phyloP scores from a whole-genome alignment of 2,329 filamentous ascomycete genomes.

The Teratosphaeria viscida region DNA sequence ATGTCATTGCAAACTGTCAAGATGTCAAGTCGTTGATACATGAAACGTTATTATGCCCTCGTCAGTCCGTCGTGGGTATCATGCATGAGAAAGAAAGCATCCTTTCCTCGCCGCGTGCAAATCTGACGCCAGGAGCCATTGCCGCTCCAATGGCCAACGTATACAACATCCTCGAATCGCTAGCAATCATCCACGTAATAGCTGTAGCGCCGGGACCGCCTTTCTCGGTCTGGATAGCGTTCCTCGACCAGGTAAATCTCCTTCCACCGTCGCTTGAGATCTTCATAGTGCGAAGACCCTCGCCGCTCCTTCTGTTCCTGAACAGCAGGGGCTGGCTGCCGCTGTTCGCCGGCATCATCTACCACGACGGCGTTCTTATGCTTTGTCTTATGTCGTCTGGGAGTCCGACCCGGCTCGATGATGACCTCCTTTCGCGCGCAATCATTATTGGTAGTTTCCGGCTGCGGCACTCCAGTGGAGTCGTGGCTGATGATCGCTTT shows the following conservation, averaged over 20 bases:
- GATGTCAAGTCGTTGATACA: background rate
- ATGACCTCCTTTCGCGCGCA: conserved; percentile 6
- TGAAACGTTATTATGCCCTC: background rate
- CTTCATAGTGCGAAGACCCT: conserved; percentile 32
- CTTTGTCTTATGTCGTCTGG: conserved; percentile 1
- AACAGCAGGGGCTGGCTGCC: background rate
- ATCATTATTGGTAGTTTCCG: conserved; percentile 1
- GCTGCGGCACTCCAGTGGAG: conserved; percentile 13
- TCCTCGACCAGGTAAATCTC: conserved; percentile 31
- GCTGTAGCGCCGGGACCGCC: background rate
- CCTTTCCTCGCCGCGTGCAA: background rate
- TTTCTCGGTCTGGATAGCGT: conserved; percentile 24
- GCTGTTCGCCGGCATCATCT: conserved; percentile 13
- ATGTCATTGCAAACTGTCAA: background rate
- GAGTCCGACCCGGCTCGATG: conserved; percentile 8
- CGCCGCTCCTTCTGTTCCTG: conserved; percentile 18
- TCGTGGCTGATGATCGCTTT: conserved; percentile 34
- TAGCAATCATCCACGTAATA: background rate
- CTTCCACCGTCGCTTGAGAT: conserved; percentile 25
- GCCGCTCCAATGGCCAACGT: background rate
- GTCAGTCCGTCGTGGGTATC: background rate
- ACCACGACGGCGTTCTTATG: conserved; percentile 10
- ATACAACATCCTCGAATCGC: background rate
- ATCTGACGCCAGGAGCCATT: background rate
- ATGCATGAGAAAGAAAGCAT: background rate